Percentiles rank a stretch among this genome's conserved stretches.
Evolutionary conservation across 768 basidiomycete species (phyloP).

Genomic region (Trametes cinnabarina): DNA sequence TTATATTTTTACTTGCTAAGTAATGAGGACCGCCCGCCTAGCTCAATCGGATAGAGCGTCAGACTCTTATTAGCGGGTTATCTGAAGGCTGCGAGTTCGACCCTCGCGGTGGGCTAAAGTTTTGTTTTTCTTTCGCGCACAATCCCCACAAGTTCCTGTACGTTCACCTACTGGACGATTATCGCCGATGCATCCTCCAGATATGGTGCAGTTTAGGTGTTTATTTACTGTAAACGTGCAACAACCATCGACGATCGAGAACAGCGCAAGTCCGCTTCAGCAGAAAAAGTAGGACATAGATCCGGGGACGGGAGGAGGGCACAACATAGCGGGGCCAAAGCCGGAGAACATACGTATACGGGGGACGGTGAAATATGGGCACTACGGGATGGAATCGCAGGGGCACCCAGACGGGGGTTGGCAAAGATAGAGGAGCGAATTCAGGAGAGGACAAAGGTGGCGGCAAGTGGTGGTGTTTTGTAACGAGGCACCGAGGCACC

Average conservation of each 20-base stretch:
- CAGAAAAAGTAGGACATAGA: conserved; percentile 15
- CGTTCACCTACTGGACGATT: neutral
- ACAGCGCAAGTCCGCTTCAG: conserved; percentile 2
- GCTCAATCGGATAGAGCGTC: conserved; percentile 43
- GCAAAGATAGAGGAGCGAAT: neutral
- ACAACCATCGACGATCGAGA: neutral
- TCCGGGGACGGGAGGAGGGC: conserved; percentile 5
- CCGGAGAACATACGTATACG: conserved; percentile 6
- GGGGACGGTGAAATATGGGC: no score
- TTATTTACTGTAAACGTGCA: neutral
- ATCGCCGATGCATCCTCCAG: no score
- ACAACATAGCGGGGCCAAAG: conserved; percentile 13
- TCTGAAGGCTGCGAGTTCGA: conserved; percentile 66
- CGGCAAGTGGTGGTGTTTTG: neutral
- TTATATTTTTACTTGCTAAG: neutral
- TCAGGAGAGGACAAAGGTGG: neutral
- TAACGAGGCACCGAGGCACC: no score
- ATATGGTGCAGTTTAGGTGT: neutral
- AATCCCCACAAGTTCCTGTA: neutral
- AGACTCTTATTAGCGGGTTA: conserved; percentile 48
- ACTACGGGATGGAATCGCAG: no score
- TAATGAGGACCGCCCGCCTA: conserved; percentile 14
- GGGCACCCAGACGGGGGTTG: neutral
- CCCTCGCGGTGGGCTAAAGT: conserved; percentile 58
- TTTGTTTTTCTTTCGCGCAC: neutral